Evolutionary conservation across 2,329 filamentous ascomycete genomes (phyloP), one percentile per base, ranked within the genome.

Genomic region (Phialophora tarda): DNA sequence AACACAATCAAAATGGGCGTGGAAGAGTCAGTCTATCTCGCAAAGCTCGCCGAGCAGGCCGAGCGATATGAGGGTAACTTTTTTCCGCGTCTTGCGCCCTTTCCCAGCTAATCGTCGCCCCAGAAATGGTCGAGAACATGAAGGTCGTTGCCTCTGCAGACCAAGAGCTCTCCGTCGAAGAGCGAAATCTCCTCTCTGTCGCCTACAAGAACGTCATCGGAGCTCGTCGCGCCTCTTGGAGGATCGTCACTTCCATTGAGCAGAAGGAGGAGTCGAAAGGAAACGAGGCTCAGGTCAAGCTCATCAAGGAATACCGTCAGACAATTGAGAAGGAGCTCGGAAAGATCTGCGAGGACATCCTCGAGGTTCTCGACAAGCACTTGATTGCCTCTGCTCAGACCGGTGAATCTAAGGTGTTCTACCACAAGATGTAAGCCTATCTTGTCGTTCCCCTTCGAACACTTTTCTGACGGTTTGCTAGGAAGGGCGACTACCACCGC

Each of bases 111-210:
- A 74, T 67, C 55, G 48, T 59, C 64, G 47, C 34, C 17, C 41
- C 82, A 97, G 94, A 97, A 85, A 97, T 98, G 94, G 94, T 98
- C 75, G 93, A 97, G 87, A 97, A 97, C 89, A 98, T 98, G 94
- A 98, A 97, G 89, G 89, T 91, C 75, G 94, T 97, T 77, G 94
- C 94, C 77, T 93, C 91, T 74, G 92, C 94, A 80, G 88, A 91
- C 79, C 88, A 84, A 77, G 90, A 93, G 78, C 86, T 93, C 75
- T 90, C 89, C 72, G 93, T 97, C 74, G 94, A 97, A 84, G 93
- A 97, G 88, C 91, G 93, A 81, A 97, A 97, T 85, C 92, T 97
- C 72, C 89, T 97, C 70, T 97, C 93, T 68, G 93, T 97, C 79
- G 93, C 93, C 82, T 97, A 97, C 89, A 97, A 97, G 90, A 97